Percentiles rank a stretch among this genome's conserved stretches.
Evolutionary conservation across 805 yeast species (phyloP).

Genomic region (Torulaspora maleeae): DNA sequence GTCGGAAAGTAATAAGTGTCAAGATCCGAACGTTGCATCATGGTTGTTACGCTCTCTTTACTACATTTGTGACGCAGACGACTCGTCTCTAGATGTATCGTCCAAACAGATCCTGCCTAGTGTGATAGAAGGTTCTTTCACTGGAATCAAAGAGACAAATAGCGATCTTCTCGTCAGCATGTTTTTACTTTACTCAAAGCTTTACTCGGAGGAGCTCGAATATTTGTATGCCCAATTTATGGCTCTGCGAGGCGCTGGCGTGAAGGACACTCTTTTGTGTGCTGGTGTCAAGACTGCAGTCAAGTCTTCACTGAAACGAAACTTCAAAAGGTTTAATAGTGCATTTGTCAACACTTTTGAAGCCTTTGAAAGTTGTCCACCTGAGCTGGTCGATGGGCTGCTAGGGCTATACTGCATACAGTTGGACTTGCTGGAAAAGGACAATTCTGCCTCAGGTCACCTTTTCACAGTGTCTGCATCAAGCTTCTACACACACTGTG

Average conservation of each 20-base stretch:
- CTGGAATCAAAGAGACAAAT: conserved; percentile 1
- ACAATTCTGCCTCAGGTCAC: conserved; percentile 19
- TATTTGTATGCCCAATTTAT: conserved; percentile 37
- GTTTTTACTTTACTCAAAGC: conserved; percentile 29
- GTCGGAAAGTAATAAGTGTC: not conserved
- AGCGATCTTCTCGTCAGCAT: conserved; percentile 23
- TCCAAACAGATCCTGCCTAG: conserved; percentile 7
- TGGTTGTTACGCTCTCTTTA: conserved; percentile 37
- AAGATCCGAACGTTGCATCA: conserved; percentile 8
- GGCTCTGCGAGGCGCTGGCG: conserved; percentile 29
- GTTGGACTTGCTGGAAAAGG: conserved; percentile 18
- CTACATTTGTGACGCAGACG: conserved; percentile 11
- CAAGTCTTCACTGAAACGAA: conserved; percentile 1
- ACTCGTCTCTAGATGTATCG: conserved; percentile 10
- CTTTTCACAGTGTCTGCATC: conserved; percentile 35
- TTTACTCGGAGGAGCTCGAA: conserved; percentile 19
- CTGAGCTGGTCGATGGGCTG: conserved; percentile 11
- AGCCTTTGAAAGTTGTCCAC: conserved; percentile 10
- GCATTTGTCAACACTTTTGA: conserved; percentile 14
- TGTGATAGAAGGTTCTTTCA: conserved; percentile 3
- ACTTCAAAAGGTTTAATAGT: conserved; percentile 18
- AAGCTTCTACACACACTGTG: conserved; percentile 24
- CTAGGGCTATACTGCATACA: conserved; percentile 24
- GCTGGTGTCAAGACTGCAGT: conserved; percentile 24
- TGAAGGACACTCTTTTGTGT: conserved; percentile 12